Percentiles rank a stretch among this genome's conserved stretches.
Conservation (phyloP, 495 filamentous ascomycete species). For the Thermochaetoides thermophila region DNA sequence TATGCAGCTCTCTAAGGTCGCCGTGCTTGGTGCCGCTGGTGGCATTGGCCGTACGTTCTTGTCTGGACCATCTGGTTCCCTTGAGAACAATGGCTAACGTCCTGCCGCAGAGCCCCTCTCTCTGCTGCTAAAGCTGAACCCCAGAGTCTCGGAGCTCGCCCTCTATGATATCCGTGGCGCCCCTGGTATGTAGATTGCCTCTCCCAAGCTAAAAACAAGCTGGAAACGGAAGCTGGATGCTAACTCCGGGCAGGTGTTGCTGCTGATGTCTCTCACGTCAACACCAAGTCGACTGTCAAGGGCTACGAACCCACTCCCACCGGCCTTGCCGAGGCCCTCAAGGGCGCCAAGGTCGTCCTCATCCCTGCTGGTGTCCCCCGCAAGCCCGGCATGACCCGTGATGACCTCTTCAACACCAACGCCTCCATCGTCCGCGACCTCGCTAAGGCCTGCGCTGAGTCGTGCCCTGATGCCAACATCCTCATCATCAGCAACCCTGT, state of each 20-base stretch:
- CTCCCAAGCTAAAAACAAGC: no score
- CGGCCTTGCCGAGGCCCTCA: conserved; percentile 63
- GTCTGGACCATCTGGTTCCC: no score
- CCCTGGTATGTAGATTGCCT: conserved; percentile 52
- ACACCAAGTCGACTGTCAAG: conserved; percentile 89
- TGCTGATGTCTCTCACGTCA: conserved; percentile 94
- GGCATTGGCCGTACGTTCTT: conserved; percentile 98
- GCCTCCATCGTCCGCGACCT: conserved; percentile 98
- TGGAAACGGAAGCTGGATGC: no score
- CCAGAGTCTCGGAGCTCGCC: conserved; percentile 73
- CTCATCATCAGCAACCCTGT: conserved; percentile 98
- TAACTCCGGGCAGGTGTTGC: conserved; percentile 59
- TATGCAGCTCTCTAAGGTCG: conserved; percentile 80
- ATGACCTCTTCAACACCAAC: conserved; percentile 99
- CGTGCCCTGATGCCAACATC: conserved; percentile 82
- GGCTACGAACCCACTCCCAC: conserved; percentile 68
- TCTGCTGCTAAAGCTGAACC: conserved; percentile 96
- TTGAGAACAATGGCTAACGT: no score
- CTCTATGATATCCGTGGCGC: conserved; percentile 94
- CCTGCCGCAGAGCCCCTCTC: conserved; percentile 97
- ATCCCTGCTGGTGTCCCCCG: conserved; percentile 97
- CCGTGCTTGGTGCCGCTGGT: conserved; percentile 88
- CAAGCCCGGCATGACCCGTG: conserved; percentile 99
- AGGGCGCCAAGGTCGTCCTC: conserved; percentile 81
- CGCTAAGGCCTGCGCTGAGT: conserved; percentile 84